phyloP scores from a whole-genome alignment of 805 yeast species.

The Candida maesae region DNA sequence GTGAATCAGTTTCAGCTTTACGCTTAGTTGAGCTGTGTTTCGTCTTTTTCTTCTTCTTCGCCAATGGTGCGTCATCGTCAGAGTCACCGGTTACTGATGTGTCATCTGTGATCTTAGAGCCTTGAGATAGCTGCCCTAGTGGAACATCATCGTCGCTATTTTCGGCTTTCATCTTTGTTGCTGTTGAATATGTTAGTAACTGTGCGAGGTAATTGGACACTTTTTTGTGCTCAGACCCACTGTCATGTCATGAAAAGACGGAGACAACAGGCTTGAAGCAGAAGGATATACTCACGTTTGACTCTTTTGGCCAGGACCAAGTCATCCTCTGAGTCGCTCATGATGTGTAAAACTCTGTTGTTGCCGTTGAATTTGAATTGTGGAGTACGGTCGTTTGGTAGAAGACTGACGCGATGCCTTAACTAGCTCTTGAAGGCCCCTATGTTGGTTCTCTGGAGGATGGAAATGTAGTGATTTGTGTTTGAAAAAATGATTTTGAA shows the following conservation, averaged over 20 bases:
- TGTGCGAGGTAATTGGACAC: too few species aligned
- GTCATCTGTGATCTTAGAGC: constrained; percentile 9
- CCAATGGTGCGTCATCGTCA: constrained; percentile 19
- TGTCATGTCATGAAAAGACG: too few species aligned
- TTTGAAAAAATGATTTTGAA: too few species aligned
- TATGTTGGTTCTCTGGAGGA: too few species aligned
- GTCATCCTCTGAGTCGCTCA: constrained; percentile 33
- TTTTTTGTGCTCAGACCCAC: too few species aligned
- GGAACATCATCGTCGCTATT: constrained; percentile 22
- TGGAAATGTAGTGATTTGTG: too few species aligned
- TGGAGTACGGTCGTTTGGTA: too few species aligned
- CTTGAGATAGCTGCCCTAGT: constrained; percentile 14
- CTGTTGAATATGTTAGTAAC: too few species aligned
- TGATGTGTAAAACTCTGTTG: constrained; percentile 1
- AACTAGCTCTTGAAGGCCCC: too few species aligned
- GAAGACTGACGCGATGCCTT: too few species aligned
- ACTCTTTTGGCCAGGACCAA: constrained; percentile 25
- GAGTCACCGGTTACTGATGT: constrained; percentile 25
- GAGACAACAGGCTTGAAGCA: too few species aligned
- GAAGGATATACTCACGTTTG: constrained; percentile 19
- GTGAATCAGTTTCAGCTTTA: constrained; percentile 5
- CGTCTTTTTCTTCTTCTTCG: constrained; percentile 5
- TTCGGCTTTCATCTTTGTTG: constrained; percentile 8
- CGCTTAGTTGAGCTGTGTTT: constrained; percentile 10
- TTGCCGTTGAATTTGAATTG: too few species aligned